Base-by-base conservation (phyloP, 352 stramenopile genomes). In the Globisporangium carolinianum region DNA sequence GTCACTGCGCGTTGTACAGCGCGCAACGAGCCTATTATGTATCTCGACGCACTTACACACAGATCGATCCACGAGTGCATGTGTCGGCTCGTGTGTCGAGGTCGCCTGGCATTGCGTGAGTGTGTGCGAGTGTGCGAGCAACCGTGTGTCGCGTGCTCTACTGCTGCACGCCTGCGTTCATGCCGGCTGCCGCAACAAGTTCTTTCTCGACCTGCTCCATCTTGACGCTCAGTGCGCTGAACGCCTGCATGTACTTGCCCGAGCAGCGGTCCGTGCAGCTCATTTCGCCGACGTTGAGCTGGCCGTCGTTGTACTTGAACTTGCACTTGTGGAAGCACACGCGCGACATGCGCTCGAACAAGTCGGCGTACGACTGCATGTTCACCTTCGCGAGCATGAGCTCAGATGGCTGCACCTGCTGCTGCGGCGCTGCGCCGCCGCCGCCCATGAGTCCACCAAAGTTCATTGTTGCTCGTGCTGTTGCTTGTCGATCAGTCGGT, bases 251-350 rank as follows among this genome's bases (percentile, higher is more conserved):
- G 79, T 99, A 99, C 76, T 99, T 99, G 59, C 90, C 82, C 38
- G 97, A 91, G 70, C 96, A 99, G 65, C 96, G 90, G 83, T 99
- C 96, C 60, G 97, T 96, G 78, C 96, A 99, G 70, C 79, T 97
- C 94, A 98, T 98, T 82, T 99, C 96, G 65, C 95, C 96, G 37
- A 99, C 83, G 56, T 97, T 96, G 8, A 99, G 78, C 68, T 99
- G 95, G 52, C 87, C 83, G 69, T 99, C 96, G 53, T 93, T 95
- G 76, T 98, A 97, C 74, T 97, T 97, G 61, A 94, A 90, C 61
- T 97, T 89, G 83, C 91, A 98, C 71, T 98, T 98, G 68, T 97
- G 86, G 77, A 96, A 96, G 68, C 91, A 98, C 50, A 95, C 73
- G 62, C 77, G 74, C 66, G 87, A 93, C 69, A 98, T 87, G 52